These are phyloP conservation scores for Colletotrichum tanaceti DNA, from an alignment of 2,329 filamentous ascomycete genomes.

Conservation along the genomic window DNA sequence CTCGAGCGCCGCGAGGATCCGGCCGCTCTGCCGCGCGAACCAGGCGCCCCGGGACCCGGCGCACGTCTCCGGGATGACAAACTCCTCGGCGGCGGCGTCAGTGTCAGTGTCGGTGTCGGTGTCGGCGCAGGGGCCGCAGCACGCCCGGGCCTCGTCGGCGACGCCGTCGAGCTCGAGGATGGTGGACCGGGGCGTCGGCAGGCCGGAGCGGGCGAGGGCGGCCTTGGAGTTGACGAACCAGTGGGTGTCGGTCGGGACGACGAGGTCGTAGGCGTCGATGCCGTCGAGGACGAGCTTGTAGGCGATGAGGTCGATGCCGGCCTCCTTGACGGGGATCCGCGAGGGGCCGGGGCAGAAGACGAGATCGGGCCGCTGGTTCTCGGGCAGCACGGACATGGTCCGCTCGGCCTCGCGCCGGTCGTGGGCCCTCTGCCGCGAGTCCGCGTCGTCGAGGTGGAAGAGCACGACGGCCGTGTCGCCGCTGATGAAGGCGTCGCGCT, in stretches of 20 bases:
- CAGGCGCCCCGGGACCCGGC: constrained; percentile 46
- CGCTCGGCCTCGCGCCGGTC: constrained; percentile 47
- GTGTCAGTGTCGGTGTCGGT: constrained; percentile 8
- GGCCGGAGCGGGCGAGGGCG: constrained; percentile 49
- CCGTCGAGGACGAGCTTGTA: constrained; percentile 48
- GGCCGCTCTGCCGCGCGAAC: constrained; percentile 45
- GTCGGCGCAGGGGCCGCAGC: constrained; percentile 45
- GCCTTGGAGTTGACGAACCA: constrained; percentile 53
- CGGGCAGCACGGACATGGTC: constrained; percentile 47
- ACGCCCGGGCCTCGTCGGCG: constrained; percentile 37
- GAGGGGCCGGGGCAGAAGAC: constrained; percentile 49
- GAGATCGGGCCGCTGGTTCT: constrained; percentile 47
- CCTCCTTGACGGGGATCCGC: constrained; percentile 44
- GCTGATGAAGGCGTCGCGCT: constrained; percentile 52
- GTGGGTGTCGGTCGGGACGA: constrained; percentile 48
- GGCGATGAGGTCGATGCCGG: constrained; percentile 46
- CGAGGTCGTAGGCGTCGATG: constrained; percentile 46
- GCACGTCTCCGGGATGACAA: constrained; percentile 46
- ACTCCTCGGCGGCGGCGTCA: constrained; percentile 21
- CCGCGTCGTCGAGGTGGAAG: constrained; percentile 46
- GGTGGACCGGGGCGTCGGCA: constrained; percentile 48
- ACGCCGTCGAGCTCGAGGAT: constrained; percentile 45
- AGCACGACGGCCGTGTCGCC: constrained; percentile 45
- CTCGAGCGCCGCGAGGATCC: constrained; percentile 44
- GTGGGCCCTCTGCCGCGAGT: constrained; percentile 43